These are phyloP conservation scores for Pythium insidiosum DNA, from an alignment of 352 stramenopile species.

Conservation along the genomic window DNA sequence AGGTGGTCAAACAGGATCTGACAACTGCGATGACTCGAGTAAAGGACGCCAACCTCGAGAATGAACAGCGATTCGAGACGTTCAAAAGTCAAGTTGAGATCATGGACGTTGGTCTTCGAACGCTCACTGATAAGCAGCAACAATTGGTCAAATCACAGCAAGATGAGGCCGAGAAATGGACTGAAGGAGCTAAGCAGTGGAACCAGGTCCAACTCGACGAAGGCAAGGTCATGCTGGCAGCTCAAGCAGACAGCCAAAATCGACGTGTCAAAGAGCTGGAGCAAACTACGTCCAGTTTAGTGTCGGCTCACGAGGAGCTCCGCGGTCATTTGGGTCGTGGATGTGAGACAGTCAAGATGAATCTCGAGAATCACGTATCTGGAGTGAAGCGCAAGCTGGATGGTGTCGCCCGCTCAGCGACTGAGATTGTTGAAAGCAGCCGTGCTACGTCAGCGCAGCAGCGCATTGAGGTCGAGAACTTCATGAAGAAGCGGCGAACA, in stretches of 20 bases:
- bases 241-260: background rate
- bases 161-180: too few species aligned
- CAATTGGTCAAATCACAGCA: too few species aligned
- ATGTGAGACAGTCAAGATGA: background rate
- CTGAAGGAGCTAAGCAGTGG: too few species aligned
- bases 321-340: conserved; percentile 2
- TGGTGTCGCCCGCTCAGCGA: background rate
- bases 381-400: conserved; percentile 16
- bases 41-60: too few species aligned
- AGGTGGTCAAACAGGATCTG: conserved; percentile 14
- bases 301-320: conserved; percentile 1
- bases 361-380: conserved; percentile 3
- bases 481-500: conserved; percentile 15
- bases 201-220: too few species aligned
- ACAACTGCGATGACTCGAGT: conserved; percentile 10
- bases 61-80: too few species aligned
- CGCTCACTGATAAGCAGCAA: too few species aligned
- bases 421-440: conserved; percentile 6
- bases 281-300: background rate
- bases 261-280: conserved; percentile 3
- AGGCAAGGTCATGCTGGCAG: too few species aligned
- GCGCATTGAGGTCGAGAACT: conserved; percentile 6
- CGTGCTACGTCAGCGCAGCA: background rate
- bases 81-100: too few species aligned
- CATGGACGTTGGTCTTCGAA: too few species aligned